Conservation (phyloP, 2,329 filamentous ascomycete species). For the Penicillium thymicola region DNA sequence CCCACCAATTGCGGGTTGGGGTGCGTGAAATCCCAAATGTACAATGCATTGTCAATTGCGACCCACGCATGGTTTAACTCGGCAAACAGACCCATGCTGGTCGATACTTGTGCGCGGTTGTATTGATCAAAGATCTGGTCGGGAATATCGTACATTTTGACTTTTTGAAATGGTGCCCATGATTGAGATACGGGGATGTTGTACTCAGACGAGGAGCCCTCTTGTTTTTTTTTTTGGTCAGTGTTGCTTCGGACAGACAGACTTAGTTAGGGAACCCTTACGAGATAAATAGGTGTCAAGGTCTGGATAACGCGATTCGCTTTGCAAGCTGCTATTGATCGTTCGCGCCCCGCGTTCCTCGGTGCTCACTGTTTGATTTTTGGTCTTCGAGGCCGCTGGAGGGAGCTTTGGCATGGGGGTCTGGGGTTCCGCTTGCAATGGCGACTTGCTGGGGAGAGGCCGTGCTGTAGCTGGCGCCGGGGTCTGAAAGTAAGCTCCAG, state of each 20-base stretch:
- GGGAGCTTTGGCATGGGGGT: conserved; percentile 35
- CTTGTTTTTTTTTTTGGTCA: conserved; percentile 44
- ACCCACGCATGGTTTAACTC: conserved; percentile 95
- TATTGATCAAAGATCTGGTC: conserved; percentile 91
- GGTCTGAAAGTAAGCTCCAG: conserved; percentile 43
- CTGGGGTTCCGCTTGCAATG: conserved; percentile 19
- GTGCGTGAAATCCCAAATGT: conserved; percentile 95
- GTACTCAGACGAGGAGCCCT: conserved; percentile 89
- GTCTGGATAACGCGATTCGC: conserved; percentile 80
- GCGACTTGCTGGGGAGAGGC: neutral
- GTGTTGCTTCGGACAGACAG: neutral
- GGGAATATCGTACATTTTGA: conserved; percentile 83
- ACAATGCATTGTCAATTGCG: conserved; percentile 90
- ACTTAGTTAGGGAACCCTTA: conserved; percentile 53
- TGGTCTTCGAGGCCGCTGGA: conserved; percentile 40
- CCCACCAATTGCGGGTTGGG: conserved; percentile 88
- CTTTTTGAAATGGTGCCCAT: conserved; percentile 87
- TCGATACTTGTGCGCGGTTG: conserved; percentile 79
- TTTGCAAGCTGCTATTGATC: conserved; percentile 73
- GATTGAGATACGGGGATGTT: conserved; percentile 66
- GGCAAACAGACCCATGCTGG: conserved; percentile 93
- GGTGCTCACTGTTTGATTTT: conserved; percentile 58
- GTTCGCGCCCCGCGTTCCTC: conserved; percentile 77
- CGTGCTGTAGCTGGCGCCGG: conserved; percentile 25
- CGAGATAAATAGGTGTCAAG: conserved; percentile 85